Percentiles rank a stretch among this genome's conserved stretches.
Evolutionary conservation across 768 basidiomycete species (phyloP).

Genomic region (Suillus variegatus): DNA sequence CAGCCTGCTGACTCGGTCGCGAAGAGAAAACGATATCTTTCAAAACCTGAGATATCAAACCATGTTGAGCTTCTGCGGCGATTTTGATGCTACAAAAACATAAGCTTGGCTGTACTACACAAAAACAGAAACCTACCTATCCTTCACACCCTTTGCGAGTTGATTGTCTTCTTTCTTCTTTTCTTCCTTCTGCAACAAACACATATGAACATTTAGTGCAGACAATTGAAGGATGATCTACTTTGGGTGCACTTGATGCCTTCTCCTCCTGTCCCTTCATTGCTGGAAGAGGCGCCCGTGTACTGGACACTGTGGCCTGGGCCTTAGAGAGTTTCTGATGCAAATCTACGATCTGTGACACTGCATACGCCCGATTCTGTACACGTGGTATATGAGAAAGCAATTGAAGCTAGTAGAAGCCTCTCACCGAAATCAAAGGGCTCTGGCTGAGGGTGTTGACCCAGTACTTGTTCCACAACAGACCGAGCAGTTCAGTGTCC

Average conservation of each 20-base stretch:
- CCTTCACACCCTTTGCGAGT: constrained; percentile 86
- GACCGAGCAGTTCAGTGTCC: constrained; percentile 83
- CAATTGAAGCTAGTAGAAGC: neutral
- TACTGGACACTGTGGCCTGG: constrained; percentile 53
- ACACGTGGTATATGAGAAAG: neutral
- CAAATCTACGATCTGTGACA: constrained; percentile 86
- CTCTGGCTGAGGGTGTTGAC: constrained; percentile 95
- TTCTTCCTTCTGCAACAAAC: constrained; percentile 45
- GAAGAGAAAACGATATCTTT: constrained; percentile 89
- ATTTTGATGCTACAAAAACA: constrained; percentile 69
- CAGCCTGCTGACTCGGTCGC: constrained; percentile 34
- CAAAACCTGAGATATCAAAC: constrained; percentile 89
- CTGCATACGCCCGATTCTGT: constrained; percentile 93
- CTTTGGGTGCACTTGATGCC: constrained; percentile 38
- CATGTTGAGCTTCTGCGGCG: constrained; percentile 89
- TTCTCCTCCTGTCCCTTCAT: constrained; percentile 55
- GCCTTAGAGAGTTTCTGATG: constrained; percentile 87
- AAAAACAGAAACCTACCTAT: constrained; percentile 56
- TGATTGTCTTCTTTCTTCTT: constrained; percentile 90
- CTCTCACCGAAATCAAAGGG: constrained; percentile 82
- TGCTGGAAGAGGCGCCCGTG: constrained; percentile 57
- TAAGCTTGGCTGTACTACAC: neutral
- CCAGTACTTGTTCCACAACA: constrained; percentile 99
- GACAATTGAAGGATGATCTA: constrained; percentile 19
- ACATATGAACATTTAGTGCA: constrained; percentile 1